Evolutionary conservation across 2,329 filamentous ascomycete species (phyloP), one percentile per base, ranked within the genome.

Genomic region (Phyllosticta citribraziliensis): DNA sequence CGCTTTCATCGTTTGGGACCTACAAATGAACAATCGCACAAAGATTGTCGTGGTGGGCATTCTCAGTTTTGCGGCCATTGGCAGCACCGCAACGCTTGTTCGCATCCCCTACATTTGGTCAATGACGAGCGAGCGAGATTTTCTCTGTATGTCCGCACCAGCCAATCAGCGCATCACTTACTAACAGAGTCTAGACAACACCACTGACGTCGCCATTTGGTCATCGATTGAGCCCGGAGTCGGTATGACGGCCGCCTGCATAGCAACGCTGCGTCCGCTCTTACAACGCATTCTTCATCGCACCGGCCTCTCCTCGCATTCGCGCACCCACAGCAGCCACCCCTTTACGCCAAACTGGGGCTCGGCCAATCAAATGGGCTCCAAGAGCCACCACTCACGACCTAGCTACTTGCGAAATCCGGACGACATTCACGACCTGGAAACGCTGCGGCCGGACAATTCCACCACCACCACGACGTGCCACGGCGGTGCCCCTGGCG

Each of bases 11-110:
- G 75, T 86, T 1, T 80, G 76, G 72, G 76, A 78, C 22, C 68
- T 85, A 25, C 78, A 84, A 58, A 84, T 86, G 78, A 78, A 78
- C 55, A 66, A 64, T 5, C 75, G 74, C 60, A 80, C 78, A 2
- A 86, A 84, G 66, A 25, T 77, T 4, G 76, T 81, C 2, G 72
- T 85, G 22, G 78, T 79, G 9, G 75, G 76, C 4, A 76, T 86
- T 53, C 71, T 87, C 55, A 76, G 76, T 10, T 78, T 86, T 73
- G 70, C 69, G 8, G 66, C 70, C 17, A 67, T 73, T 40, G 85
- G 82, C 27, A 83, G 83, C 66, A 75, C 79, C 60, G 79, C 76
- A 24, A 80, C 78, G 0, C 70, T 76, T 3, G 74, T 80, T 9
- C 75, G 80, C 30, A 73, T 80, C 63, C 74, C 76, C 3, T 75